phyloP scores from a whole-genome alignment of 495 filamentous ascomycete genomes.

The Podospora didyma region DNA sequence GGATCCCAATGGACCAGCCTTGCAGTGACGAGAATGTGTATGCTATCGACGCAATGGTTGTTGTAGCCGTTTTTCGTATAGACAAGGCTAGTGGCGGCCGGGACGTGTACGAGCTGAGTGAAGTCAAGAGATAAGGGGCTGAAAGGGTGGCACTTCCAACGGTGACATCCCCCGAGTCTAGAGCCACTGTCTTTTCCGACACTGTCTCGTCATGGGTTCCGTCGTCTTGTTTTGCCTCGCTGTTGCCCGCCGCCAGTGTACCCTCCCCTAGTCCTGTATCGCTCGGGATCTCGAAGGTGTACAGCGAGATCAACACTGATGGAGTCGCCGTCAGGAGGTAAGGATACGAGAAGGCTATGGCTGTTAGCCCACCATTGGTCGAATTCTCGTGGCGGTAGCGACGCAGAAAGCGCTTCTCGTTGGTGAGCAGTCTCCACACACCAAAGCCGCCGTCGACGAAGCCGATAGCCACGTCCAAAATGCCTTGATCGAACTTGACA shows the following conservation, averaged over 20 bases:
- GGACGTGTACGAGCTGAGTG: slow-evolving; percentile 75
- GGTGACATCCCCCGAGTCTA: not conserved
- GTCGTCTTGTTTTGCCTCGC: not conserved
- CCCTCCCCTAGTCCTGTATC: slow-evolving; percentile 12
- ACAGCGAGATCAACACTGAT: slow-evolving; percentile 68
- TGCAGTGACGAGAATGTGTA: slow-evolving; percentile 67
- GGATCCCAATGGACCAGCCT: slow-evolving; percentile 87
- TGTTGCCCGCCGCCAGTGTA: not conserved
- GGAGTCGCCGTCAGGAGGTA: slow-evolving; percentile 76
- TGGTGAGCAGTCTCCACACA: slow-evolving; percentile 57
- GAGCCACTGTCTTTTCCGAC: not conserved
- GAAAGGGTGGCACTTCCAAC: not conserved
- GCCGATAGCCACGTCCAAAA: slow-evolving; percentile 61
- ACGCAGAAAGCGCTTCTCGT: slow-evolving; percentile 36
- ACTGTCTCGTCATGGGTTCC: not conserved
- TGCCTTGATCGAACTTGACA: slow-evolving; percentile 26
- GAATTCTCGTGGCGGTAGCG: slow-evolving; percentile 53
- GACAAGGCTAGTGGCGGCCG: slow-evolving; percentile 77
- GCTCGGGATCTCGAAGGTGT: slow-evolving; percentile 51
- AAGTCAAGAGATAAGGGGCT: slow-evolving; percentile 63
- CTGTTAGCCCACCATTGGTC: slow-evolving; percentile 64
- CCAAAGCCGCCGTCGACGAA: slow-evolving; percentile 73
- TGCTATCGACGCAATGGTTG: slow-evolving; percentile 75
- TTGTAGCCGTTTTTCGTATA: slow-evolving; percentile 56
- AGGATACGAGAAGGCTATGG: slow-evolving; percentile 69